A percentile compares a stretch with the other conserved stretches of the same genome.
Conservation (phyloP, 352 stramenopile genomes). For the Phytophthora aleatoria region DNA sequence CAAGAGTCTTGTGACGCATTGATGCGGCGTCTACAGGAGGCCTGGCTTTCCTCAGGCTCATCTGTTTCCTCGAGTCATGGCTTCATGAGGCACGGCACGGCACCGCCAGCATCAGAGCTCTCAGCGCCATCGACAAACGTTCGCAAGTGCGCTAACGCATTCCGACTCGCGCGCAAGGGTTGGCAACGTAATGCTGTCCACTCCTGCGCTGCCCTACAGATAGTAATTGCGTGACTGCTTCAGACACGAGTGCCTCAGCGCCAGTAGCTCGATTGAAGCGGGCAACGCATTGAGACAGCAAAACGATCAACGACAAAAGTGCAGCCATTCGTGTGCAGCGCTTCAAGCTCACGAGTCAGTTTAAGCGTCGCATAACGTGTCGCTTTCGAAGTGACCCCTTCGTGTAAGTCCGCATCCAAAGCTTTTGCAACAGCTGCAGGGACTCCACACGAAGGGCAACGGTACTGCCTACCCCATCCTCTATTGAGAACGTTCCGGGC, state of each 20-base stretch:
- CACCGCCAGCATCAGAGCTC: conserved; percentile 1
- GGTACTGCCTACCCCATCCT: conserved; percentile 16
- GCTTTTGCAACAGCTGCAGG: neutral
- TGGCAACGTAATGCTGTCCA: neutral
- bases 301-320: conserved; percentile 18
- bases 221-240: neutral
- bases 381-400: conserved; percentile 23
- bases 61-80: conserved; percentile 1
- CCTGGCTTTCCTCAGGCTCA: conserved; percentile 3
- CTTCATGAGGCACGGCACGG: too few species aligned
- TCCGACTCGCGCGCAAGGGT: neutral
- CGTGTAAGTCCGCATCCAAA: conserved; percentile 13
- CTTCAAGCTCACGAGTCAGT: conserved; percentile 33
- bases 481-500: conserved; percentile 28
- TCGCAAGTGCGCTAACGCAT: too few species aligned
- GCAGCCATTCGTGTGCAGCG: conserved; percentile 33
- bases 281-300: conserved; percentile 7
- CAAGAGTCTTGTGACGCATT: neutral
- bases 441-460: neutral
- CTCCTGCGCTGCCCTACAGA: neutral
- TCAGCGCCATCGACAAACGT: too few species aligned
- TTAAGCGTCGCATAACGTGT: conserved; percentile 30
- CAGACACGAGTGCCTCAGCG: neutral
- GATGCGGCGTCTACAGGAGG: neutral
- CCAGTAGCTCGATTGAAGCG: neutral